Conservation (phyloP, 352 stramenopile species). For the Pythium vanterpoolii region DNA sequence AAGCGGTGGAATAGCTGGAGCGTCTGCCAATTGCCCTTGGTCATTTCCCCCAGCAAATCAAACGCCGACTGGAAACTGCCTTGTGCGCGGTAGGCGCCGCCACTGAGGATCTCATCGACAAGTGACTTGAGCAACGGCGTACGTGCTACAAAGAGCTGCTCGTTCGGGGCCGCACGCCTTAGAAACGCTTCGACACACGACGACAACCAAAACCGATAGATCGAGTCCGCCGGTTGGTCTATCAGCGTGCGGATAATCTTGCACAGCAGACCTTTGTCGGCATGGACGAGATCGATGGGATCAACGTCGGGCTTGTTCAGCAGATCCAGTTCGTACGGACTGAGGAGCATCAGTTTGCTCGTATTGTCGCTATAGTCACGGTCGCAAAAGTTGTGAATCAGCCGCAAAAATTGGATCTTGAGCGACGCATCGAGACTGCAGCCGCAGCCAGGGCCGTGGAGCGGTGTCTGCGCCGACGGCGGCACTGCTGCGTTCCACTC, state of each 20-base stretch:
- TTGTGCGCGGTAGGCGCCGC: conserved; percentile 77
- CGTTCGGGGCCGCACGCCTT: conserved; percentile 70
- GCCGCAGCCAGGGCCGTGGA: conserved; percentile 87
- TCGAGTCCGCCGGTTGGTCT: conserved; percentile 89
- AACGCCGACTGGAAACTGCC: conserved; percentile 95
- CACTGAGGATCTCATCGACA: conserved; percentile 85
- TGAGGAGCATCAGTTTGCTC: conserved; percentile 81
- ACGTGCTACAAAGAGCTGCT: conserved; percentile 90
- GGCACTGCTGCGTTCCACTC: conserved; percentile 71
- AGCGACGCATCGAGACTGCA: conserved; percentile 94
- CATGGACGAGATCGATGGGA: conserved; percentile 61
- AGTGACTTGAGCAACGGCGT: conserved; percentile 87
- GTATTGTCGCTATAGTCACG: conserved; percentile 87
- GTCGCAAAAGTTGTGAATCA: conserved; percentile 97
- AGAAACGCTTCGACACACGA: conserved; percentile 96
- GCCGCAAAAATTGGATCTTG: conserved; percentile 94
- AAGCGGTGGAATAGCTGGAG: conserved; percentile 87
- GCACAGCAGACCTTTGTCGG: conserved; percentile 85
- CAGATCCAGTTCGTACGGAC: conserved; percentile 53
- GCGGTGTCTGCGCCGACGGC: conserved; percentile 42
- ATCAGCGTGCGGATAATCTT: conserved; percentile 90
- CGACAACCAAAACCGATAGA: conserved; percentile 95
- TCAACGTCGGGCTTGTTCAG: conserved; percentile 42
- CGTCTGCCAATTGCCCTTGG: conserved; percentile 91
- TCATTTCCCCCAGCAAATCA: conserved; percentile 94